phyloP scores from a whole-genome alignment of 176 grass and related monocot species.

The Thinopyrum elongatum region DNA sequence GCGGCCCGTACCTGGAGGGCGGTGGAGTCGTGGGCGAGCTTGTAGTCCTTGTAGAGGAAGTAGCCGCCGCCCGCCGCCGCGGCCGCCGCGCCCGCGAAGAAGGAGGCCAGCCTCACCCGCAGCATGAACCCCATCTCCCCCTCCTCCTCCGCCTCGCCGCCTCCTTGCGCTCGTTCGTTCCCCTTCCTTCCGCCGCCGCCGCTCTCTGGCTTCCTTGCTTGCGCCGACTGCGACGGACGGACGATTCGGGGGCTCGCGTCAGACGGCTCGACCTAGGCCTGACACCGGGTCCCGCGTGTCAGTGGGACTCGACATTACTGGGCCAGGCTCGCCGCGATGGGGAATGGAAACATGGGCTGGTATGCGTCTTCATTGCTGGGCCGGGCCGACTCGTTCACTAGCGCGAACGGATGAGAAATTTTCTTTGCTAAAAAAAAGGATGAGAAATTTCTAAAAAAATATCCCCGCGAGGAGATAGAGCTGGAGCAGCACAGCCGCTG shows the following conservation, averaged over 20 bases:
- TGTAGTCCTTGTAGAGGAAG: constrained; percentile 98
- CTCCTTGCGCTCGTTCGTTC: not conserved
- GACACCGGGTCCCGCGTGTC: not conserved
- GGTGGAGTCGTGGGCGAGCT: constrained; percentile 70
- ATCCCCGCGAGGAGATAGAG: constrained; percentile 33
- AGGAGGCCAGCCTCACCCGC: constrained; percentile 77
- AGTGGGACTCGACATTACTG: not conserved
- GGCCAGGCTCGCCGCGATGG: not conserved
- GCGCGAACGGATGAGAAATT: not conserved
- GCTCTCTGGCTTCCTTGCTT: not conserved
- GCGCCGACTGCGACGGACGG: constrained; percentile 9
- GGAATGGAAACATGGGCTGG: not conserved
- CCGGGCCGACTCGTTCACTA: not conserved
- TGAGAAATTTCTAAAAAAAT: not conserved
- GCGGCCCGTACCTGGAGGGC: constrained; percentile 50
- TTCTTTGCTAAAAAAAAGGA: too few species aligned
- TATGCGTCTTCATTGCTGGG: not conserved
- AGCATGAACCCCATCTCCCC: constrained; percentile 85
- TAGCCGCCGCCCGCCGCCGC: constrained; percentile 58
- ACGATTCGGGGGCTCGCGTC: not conserved
- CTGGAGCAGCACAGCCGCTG: not conserved
- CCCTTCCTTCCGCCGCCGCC: constrained; percentile 11
- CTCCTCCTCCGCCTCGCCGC: not conserved
- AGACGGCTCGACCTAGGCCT: not conserved
- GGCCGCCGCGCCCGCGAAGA: constrained; percentile 77